phyloP scores from a whole-genome alignment of 805 yeast species.

The Kazachstania martiniae region DNA sequence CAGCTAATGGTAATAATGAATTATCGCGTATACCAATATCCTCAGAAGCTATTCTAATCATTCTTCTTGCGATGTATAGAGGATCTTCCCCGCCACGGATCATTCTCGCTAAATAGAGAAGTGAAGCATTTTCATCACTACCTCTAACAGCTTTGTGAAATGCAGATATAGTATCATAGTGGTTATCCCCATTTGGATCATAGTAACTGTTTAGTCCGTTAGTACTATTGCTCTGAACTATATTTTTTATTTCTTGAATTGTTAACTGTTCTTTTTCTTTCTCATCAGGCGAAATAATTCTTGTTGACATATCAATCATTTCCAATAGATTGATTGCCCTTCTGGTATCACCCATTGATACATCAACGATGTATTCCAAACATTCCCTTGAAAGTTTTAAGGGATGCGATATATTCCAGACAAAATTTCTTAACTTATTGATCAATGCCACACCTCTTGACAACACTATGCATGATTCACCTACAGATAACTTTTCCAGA shows the following conservation, averaged over 20 bases:
- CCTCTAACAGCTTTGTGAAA: conserved; percentile 92
- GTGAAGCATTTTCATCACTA: conserved; percentile 77
- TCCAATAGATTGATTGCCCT: conserved; percentile 74
- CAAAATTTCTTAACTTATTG: conserved; percentile 47
- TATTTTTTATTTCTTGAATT: conserved; percentile 26
- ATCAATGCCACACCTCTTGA: conserved; percentile 46
- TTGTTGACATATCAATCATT: conserved; percentile 55
- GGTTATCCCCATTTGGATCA: conserved; percentile 83
- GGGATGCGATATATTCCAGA: conserved; percentile 30
- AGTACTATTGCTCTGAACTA: conserved; percentile 40
- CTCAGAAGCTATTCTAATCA: conserved; percentile 92
- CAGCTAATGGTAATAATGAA: conserved; percentile 73
- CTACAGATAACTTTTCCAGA: conserved; percentile 39
- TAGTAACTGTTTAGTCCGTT: conserved; percentile 33
- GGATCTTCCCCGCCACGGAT: conserved; percentile 92
- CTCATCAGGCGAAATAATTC: conserved; percentile 28
- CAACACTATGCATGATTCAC: conserved; percentile 44
- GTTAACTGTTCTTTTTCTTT: conserved; percentile 22
- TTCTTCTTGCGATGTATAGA: conserved; percentile 73
- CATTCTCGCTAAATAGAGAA: conserved; percentile 83
- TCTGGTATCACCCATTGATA: conserved; percentile 85
- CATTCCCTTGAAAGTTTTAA: conserved; percentile 46
- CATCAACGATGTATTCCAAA: conserved; percentile 53
- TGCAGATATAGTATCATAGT: conserved; percentile 92
- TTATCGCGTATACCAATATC: conserved; percentile 86